Conservation (phyloP, 164 flowering plant genomes). For the Dillenia turbinata region DNA sequence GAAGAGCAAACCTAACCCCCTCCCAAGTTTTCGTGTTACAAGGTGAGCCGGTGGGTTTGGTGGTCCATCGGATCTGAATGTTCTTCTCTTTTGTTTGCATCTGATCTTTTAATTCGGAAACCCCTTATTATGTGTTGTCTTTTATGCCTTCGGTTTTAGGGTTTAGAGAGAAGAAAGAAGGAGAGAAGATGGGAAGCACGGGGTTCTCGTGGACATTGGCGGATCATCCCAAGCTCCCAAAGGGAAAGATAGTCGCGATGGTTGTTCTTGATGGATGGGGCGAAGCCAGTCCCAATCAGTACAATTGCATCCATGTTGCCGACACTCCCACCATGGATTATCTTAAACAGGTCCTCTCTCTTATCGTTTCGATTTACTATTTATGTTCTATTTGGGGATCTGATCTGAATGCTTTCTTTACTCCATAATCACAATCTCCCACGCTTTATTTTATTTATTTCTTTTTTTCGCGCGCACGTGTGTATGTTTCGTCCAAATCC, state of each 20-base stretch:
- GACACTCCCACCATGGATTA: slow-evolving; percentile 96
- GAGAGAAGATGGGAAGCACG: slow-evolving; percentile 51
- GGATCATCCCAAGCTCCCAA: slow-evolving; percentile 88
- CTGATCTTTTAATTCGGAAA: too few relatives aligned
- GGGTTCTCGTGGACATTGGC: slow-evolving; percentile 69
- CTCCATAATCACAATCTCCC: not conserved
- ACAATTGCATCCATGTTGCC: slow-evolving; percentile 86
- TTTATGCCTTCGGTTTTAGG: too few relatives aligned
- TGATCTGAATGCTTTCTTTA: not conserved
- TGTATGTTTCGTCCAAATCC: too few relatives aligned
- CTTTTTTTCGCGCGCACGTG: not conserved
- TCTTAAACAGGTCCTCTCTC: slow-evolving; percentile 52
- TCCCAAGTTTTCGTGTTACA: too few relatives aligned
- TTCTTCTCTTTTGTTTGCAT: too few relatives aligned
- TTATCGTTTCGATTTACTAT: not conserved
- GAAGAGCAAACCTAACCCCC: too few relatives aligned
- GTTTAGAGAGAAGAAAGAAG: too few relatives aligned
- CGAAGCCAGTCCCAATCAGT: slow-evolving; percentile 73
- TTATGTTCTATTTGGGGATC: not conserved
- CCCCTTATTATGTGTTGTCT: too few relatives aligned
- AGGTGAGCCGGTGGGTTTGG: too few relatives aligned
- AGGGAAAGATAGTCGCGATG: slow-evolving; percentile 69
- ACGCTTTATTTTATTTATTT: not conserved
- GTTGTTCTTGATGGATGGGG: slow-evolving; percentile 99
- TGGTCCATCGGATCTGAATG: too few relatives aligned